Base-by-base conservation (phyloP, 345 rosid genomes). In the Brassica cretica region DNA sequence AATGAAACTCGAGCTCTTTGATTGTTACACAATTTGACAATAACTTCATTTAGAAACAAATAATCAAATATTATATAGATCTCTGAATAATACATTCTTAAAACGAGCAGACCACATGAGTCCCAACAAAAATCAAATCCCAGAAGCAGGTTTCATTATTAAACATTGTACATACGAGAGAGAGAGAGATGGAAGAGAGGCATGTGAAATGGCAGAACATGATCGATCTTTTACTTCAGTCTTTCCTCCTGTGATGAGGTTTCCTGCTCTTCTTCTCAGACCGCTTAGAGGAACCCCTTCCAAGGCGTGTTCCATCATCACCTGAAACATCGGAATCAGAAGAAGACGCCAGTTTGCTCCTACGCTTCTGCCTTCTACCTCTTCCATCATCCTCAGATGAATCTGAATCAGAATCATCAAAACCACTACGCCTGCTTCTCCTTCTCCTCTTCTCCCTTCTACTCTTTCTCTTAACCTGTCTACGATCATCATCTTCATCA, bases 361-460 rank as follows among this genome's bases (percentile, higher is more conserved):
- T 89, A 7, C 86, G 85, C 56, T 80, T 80, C 64, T 80, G 80
- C 8, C 76, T 76, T 56, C 84, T 64, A 59, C 61, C 24, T 51
- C 70, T 27, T 3, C 37, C 25, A 5, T 78, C 68, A n/a, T 78
- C 79, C n/a, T 82, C 79, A 33, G 76, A 77, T 0, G 75, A 74
- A 1, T 74, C 79, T 0, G 79, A 78, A 70, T 59, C 79, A 65
- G 88, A 84, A 15, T 76, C 76, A 21, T 79, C 85, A 61, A 74
- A 70, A 49, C 39, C 72, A 29, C 63, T 49, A 67, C 74, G 82
- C 7, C 75, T 73, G 79, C 85, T 85, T 77, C 85, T 85, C 83
- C 87, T 90, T 69, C 88, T 87, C 81, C 87, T 86, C 82, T 85
- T 90, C 76, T 86, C 91, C 69, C 78, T 87, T 77, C 88, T 85